Conservation (phyloP, 225 moss, liverwort and hornwort species). For the Rhytidiadelphus loreus region DNA sequence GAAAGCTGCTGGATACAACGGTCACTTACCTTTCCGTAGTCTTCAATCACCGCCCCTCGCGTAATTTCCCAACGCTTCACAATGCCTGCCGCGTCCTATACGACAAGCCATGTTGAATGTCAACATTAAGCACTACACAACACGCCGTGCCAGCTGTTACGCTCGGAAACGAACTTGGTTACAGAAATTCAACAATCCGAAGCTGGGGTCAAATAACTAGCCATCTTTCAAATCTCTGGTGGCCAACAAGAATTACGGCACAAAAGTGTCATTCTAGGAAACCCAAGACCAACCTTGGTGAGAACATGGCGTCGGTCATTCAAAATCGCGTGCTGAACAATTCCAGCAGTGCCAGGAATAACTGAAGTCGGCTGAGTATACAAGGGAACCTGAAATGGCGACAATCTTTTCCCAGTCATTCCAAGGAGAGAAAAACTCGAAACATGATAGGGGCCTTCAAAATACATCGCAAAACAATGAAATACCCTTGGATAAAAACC, state of each 20-base stretch:
- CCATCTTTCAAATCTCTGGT: neutral
- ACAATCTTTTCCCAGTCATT: neutral
- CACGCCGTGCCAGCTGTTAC: neutral
- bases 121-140: neutral
- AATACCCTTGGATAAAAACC: neutral
- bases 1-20: neutral
- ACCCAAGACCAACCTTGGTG: conserved; percentile 53
- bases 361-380: conserved; percentile 53
- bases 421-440: neutral
- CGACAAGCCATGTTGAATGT: neutral
- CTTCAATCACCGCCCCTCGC: conserved; percentile 69
- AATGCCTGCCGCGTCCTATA: conserved; percentile 70
- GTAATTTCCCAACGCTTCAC: conserved; percentile 93
- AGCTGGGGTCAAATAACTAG: neutral
- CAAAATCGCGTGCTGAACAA: conserved; percentile 90
- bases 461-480: neutral
- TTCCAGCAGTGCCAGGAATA: conserved; percentile 87
- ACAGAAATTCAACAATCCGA: neutral
- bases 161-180: neutral
- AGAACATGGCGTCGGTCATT: conserved; percentile 96
- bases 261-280: neutral
- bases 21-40: conserved; percentile 54
- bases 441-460: neutral
- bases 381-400: conserved; percentile 61
- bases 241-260: neutral